A percentile compares a stretch with the other conserved stretches of the same genome.
Evolutionary conservation across 192 early-diverging fungal species (phyloP).

Genomic region (Podila verticillata): DNA sequence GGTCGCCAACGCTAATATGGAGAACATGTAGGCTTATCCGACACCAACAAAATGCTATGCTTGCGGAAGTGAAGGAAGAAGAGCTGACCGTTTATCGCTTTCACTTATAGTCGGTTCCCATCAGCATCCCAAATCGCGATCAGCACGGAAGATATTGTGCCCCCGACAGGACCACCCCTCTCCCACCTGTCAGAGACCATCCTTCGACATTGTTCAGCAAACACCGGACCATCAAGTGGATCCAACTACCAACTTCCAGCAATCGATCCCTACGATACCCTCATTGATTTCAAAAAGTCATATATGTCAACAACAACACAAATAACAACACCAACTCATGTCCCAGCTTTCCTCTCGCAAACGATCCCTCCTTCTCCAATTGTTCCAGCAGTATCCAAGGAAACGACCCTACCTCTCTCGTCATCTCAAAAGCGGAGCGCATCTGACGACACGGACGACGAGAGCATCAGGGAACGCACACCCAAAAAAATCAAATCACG

Average conservation of each 20-base stretch:
- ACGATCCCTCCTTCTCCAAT: no score
- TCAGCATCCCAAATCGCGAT: constrained; percentile 14
- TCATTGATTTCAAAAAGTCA: constrained; percentile 2
- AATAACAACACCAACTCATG: background rate
- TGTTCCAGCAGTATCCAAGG: no score
- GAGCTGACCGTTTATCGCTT: background rate
- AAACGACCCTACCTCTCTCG: background rate
- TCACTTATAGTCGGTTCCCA: constrained; percentile 14
- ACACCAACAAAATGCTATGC: background rate
- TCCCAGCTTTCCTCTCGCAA: background rate
- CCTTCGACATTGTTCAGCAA: constrained; percentile 11
- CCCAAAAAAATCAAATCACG: constrained; percentile 15
- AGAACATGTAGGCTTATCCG: background rate
- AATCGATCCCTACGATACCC: constrained; percentile 20
- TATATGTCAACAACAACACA: background rate
- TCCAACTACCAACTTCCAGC: constrained; percentile 3
- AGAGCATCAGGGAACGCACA: background rate
- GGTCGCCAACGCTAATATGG: constrained; percentile 16
- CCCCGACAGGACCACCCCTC: background rate
- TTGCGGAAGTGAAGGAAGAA: background rate
- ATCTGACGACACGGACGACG: constrained; percentile 8
- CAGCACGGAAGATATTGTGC: background rate
- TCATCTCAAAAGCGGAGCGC: constrained; percentile 15
- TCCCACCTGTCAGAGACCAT: constrained; percentile 18
- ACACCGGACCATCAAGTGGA: background rate